A percentile compares a stretch with the other conserved stretches of the same genome.
Conservation (phyloP, 2,329 filamentous ascomycete genomes). For the Exophiala calicioides region DNA sequence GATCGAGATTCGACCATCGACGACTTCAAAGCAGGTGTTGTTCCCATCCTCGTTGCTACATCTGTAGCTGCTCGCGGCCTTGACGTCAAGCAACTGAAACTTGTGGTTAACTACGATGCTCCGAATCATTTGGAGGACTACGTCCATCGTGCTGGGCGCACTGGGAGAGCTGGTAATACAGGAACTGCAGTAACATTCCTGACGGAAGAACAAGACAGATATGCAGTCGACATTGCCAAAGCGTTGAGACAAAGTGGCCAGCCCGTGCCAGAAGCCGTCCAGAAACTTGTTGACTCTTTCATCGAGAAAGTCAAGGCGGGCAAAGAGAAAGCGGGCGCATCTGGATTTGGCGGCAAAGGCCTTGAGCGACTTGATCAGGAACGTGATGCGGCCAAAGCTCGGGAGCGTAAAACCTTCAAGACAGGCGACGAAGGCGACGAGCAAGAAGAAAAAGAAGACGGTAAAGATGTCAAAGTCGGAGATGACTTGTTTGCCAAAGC, state of each 20-base stretch:
- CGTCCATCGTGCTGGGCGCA: slow-evolving; percentile 94
- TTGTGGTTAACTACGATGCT: slow-evolving; percentile 64
- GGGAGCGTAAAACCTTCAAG: slow-evolving; percentile 86
- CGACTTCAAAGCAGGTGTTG: slow-evolving; percentile 88
- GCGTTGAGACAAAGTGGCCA: slow-evolving; percentile 91
- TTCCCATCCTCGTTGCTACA: slow-evolving; percentile 89
- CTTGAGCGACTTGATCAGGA: slow-evolving; percentile 89
- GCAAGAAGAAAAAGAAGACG: slow-evolving; percentile 66
- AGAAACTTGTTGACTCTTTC: slow-evolving; percentile 66
- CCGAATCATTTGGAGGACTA: slow-evolving; percentile 70
- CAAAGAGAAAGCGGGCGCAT: slow-evolving; percentile 78
- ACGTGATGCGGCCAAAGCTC: slow-evolving; percentile 79
- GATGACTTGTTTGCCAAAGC: slow-evolving; percentile 60
- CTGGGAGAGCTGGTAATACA: slow-evolving; percentile 82
- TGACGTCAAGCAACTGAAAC: slow-evolving; percentile 92
- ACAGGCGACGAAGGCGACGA: slow-evolving; percentile 82
- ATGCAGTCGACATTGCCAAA: slow-evolving; percentile 82
- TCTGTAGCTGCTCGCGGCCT: slow-evolving; percentile 93
- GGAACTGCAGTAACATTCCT: slow-evolving; percentile 95
- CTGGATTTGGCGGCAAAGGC: slow-evolving; percentile 92
- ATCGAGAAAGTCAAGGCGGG: slow-evolving; percentile 89
- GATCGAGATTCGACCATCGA: slow-evolving; percentile 89
- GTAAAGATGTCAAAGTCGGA: slow-evolving; percentile 64
- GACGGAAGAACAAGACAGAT: slow-evolving; percentile 87
- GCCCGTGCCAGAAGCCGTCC: slow-evolving; percentile 69